Evolutionary conservation across 2,329 filamentous ascomycete species (phyloP).

Genomic region (Achaetomium macrosporum): DNA sequence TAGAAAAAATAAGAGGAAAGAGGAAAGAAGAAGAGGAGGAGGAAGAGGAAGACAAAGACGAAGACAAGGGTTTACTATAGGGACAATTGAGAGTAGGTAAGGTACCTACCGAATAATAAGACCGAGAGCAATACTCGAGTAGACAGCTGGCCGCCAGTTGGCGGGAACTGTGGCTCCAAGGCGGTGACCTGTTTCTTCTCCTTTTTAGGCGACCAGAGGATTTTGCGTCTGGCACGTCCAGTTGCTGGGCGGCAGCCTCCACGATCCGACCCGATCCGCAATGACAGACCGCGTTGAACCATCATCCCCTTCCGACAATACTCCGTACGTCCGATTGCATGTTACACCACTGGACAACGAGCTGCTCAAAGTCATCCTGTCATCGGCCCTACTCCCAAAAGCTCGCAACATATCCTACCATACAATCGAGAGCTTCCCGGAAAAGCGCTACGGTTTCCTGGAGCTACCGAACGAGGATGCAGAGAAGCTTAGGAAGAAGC

Average conservation of each 20-base stretch:
- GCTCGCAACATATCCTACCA: constrained; percentile 88
- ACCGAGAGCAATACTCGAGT: no score
- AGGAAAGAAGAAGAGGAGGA: no score
- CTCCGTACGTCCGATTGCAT: constrained; percentile 60
- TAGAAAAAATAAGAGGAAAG: no score
- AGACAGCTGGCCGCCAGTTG: not conserved
- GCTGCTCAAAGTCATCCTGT: constrained; percentile 66
- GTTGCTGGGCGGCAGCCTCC: no score
- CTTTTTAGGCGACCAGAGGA: not conserved
- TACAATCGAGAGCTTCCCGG: constrained; percentile 77
- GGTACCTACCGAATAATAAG: no score
- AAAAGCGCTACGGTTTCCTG: constrained; percentile 84
- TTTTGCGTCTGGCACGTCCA: not conserved
- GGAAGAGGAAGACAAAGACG: not conserved
- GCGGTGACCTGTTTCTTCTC: constrained; percentile 2
- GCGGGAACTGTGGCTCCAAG: not conserved
- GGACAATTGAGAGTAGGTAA: no score
- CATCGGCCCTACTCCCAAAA: constrained; percentile 56
- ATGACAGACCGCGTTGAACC: constrained; percentile 2
- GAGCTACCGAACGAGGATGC: constrained; percentile 77
- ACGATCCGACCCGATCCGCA: constrained; percentile 2
- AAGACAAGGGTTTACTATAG: no score
- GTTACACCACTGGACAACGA: constrained; percentile 79
- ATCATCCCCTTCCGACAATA: constrained; percentile 2
- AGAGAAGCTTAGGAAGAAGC: constrained; percentile 84